Base-by-base conservation (phyloP, 345 rosid species). In the Kandelia obovata region DNA sequence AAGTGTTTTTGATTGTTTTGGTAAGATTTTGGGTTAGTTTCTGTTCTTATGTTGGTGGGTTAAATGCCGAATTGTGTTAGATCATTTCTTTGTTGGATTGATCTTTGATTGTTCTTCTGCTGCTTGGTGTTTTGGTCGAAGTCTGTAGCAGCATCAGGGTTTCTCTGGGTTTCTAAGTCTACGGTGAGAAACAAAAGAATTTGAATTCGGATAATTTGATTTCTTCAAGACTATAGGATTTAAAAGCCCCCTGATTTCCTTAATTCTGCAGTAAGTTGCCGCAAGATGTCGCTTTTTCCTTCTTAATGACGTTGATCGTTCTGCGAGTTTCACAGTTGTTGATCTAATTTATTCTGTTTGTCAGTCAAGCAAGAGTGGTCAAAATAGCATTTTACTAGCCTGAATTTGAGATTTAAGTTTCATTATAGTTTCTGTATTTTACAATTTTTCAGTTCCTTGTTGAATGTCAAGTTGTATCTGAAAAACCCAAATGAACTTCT, bases 11-110 rank as follows among this genome's bases (percentile, higher is more conserved):
- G 5, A 6, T 46, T 64, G 28, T 53, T 11, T 61, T 59, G 4
- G 2, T 5, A n/a, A 57, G 26, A 58, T 49, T 23, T 25, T 37
- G 1, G 23, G 25, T 30, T 26, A 5, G 52, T 61, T 51, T 56
- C 30, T 53, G 8, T 60, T 35, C 62, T 65, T 43, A 58, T 65
- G 15, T 53, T 71, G 58, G 70, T 66, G 74, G 65, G 43, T 61
- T 13, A 23, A 43, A 15, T 43, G 75, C 60, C 63, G 53, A 65
- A 58, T 71, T 70, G 16, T 23, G 43, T 68, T 74, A 63, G 80
- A 79, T 79, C 77, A 19, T 72, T 34, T 39, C 19, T 10, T 55
- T 13, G 26, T 66, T 66, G 56, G 32, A 51, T 58, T 49, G 67
- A 8, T 69, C 60, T 46, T 64, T 37, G 60, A 39, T 66, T 65